Evolutionary conservation across 2,329 filamentous ascomycete genomes (phyloP).

Genomic region (Endoconidiophora polonica): DNA sequence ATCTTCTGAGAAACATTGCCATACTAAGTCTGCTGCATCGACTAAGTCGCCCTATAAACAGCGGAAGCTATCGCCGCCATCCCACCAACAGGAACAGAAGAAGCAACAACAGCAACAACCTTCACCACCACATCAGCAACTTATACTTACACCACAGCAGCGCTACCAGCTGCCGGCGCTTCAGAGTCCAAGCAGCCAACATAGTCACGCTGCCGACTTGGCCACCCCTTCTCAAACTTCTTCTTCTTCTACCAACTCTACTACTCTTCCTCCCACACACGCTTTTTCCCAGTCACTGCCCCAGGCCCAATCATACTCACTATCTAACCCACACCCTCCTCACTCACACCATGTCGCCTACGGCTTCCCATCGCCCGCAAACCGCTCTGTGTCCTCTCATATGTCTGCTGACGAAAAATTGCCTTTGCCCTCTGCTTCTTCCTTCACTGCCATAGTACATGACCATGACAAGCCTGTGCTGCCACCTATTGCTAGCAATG

Average conservation of each 20-base stretch:
- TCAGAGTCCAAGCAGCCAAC: background rate
- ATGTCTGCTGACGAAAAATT: constrained; percentile 15
- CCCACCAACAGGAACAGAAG: background rate
- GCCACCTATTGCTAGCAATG: background rate
- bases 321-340: background rate
- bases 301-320: background rate
- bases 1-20: too few relatives aligned
- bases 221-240: too few relatives aligned
- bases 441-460: constrained; percentile 10
- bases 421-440: constrained; percentile 8
- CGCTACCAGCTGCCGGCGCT: constrained; percentile 7
- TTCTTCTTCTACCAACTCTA: background rate
- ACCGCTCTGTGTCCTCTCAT: constrained; percentile 1
- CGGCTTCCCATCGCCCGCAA: constrained; percentile 3
- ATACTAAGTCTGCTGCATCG: too few relatives aligned
- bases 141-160: background rate
- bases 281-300: background rate
- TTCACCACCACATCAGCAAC: background rate
- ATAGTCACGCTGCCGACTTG: background rate
- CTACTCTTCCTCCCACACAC: background rate
- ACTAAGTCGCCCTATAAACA: background rate
- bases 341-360: constrained; percentile 2
- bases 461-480: background rate
- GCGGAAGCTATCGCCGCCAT: background rate
- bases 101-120: background rate